Evolutionary conservation across 2,329 filamentous ascomycete species (phyloP), one percentile per base, ranked within the genome.

Genomic region (Fusarium pseudocircinatum): DNA sequence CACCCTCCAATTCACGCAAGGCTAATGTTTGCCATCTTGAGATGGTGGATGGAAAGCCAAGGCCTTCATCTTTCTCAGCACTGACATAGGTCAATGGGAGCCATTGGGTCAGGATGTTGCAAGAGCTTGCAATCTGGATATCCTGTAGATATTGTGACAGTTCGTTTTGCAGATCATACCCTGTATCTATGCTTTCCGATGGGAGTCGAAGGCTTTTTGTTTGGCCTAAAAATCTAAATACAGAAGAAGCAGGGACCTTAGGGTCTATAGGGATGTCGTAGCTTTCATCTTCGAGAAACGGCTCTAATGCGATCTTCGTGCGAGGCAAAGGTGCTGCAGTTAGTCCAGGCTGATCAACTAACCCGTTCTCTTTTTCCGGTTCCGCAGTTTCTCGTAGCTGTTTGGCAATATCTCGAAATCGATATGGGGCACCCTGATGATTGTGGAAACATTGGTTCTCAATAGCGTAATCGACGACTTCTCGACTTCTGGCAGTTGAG

Each of bases 21-120:
- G 81, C 69, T 14, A 81, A 60, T 13, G 64, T 52, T 24, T 75
- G 75, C 54, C 80, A 69, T 53, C 75, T 72, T 22, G 54, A 60
- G 16, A 73, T 46, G 7, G 66, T 46, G 3, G 69, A 59, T 6
- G 81, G 72, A 36, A 82, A 81, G 0, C 13, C 34, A 2, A 82
- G 53, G 3, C 79, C 76, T 54, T 81, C 78, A 14, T 82, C 80
- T 5, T 70, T 77, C 4, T 76, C 73, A 11, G 32, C 8, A 26
- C 69, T 63, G 12, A 77, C 66, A 10, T 73, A 52, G 22, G 60
- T 70, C 2, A 83, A 57, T 18, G 81, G 81, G 16, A 83, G 76
- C 79, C 81, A 83, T 43, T 77, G 63, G 1, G 44, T 43, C 8
- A 72, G 54, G 7, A 82, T 57, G 49, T 76, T 66, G 59, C 76